Conservation (phyloP, 1,284 basidiomycete species). For the Malassezia arunalokei region DNA sequence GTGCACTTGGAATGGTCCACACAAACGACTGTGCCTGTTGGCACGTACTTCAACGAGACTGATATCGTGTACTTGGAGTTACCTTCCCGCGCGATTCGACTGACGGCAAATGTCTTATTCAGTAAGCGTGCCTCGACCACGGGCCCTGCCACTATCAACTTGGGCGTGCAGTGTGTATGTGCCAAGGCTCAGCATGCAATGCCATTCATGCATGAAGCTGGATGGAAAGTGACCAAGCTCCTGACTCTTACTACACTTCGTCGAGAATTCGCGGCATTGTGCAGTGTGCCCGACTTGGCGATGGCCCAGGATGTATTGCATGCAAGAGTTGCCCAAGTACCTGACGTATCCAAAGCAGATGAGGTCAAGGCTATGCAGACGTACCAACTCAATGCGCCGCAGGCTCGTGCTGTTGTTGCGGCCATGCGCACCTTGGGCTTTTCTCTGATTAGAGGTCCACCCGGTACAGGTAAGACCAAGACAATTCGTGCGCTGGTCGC, state of each 20-base stretch:
- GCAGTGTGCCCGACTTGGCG: constrained; percentile 71
- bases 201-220: constrained; percentile 31
- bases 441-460: constrained; percentile 88
- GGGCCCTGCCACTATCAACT: background rate
- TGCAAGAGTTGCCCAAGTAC: constrained; percentile 53
- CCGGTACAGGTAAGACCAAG: constrained; percentile 96
- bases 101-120: background rate
- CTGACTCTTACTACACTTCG: constrained; percentile 81
- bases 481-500: constrained; percentile 93
- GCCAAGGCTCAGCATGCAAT: constrained; percentile 5
- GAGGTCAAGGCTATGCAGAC: constrained; percentile 54
- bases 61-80: constrained; percentile 9
- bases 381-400: constrained; percentile 79
- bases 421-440: constrained; percentile 67
- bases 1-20: constrained; percentile 53
- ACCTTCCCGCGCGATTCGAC: background rate
- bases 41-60: constrained; percentile 1
- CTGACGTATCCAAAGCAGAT: constrained; percentile 51
- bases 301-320: constrained; percentile 59
- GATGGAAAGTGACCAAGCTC: constrained; percentile 68
- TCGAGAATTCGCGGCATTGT: constrained; percentile 79
- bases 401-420: constrained; percentile 75
- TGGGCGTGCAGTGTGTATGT: constrained; percentile 8
- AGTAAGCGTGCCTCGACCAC: background rate
- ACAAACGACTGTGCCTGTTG: background rate